Conservation (phyloP, 257 asterid genomes). For the Catharanthus roseus region DNA sequence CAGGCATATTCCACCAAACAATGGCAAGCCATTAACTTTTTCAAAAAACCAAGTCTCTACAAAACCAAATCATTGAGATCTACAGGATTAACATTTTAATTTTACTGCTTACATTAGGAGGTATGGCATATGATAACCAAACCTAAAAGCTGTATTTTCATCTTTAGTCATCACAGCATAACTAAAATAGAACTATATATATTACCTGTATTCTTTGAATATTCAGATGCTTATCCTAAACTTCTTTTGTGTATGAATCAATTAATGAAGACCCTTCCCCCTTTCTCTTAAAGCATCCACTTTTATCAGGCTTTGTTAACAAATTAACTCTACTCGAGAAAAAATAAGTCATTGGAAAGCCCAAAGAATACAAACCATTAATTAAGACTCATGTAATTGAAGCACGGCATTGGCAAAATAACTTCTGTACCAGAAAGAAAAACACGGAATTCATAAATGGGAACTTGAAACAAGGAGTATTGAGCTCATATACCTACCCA, state of each 20-base stretch:
- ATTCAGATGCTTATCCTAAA: neutral
- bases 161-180: neutral
- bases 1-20: neutral
- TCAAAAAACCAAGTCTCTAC: neutral
- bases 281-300: neutral
- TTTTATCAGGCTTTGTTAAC: neutral
- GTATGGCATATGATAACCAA: neutral
- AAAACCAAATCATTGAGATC: neutral
- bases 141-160: neutral
- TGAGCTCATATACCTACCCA: constrained; percentile 55
- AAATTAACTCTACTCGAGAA: neutral
- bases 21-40: neutral
- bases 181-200: neutral
- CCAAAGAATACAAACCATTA: neutral
- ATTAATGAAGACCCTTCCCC: neutral
- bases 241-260: neutral
- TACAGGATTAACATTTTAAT: neutral
- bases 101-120: neutral
- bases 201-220: neutral
- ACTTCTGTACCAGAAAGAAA: neutral
- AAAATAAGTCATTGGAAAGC: neutral
- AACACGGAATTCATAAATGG: neutral
- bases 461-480: constrained; percentile 10
- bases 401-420: neutral
- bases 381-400: neutral